A percentile compares a stretch with the other conserved stretches of the same genome.
phyloP scores from a whole-genome alignment of 257 asterid genomes.

The Solanum dulcamara region DNA sequence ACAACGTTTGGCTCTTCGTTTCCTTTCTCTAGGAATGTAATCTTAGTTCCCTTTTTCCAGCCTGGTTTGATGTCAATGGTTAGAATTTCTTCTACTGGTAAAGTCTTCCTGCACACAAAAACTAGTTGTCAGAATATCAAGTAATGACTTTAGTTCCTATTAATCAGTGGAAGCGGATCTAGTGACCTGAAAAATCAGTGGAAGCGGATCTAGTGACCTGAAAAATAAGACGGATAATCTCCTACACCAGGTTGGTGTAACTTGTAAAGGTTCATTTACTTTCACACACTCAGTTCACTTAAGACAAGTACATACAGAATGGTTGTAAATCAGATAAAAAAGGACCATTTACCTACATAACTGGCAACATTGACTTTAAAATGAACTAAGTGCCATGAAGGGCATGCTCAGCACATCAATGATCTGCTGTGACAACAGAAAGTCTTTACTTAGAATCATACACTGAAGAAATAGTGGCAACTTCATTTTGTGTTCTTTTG shows the following conservation, averaged over 20 bases:
- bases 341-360: background rate
- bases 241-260: background rate
- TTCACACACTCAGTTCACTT: background rate
- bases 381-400: background rate
- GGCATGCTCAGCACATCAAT: background rate
- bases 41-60: constrained; percentile 92
- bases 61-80: constrained; percentile 78
- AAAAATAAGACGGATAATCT: background rate
- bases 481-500: background rate
- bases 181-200: too few species aligned
- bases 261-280: background rate
- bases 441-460: background rate
- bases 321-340: background rate
- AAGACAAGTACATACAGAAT: background rate
- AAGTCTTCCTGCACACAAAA: constrained; percentile 41
- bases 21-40: constrained; percentile 92
- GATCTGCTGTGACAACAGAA: background rate
- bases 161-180: too few species aligned
- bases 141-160: background rate
- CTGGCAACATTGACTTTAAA: background rate
- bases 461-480: background rate
- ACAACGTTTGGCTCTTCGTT: constrained; percentile 64
- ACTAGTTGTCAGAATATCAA: background rate
- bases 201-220: too few species aligned
- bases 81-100: constrained; percentile 63